Base-by-base conservation (phyloP, 768 basidiomycete genomes). In the Psilocybe subaeruginosa region DNA sequence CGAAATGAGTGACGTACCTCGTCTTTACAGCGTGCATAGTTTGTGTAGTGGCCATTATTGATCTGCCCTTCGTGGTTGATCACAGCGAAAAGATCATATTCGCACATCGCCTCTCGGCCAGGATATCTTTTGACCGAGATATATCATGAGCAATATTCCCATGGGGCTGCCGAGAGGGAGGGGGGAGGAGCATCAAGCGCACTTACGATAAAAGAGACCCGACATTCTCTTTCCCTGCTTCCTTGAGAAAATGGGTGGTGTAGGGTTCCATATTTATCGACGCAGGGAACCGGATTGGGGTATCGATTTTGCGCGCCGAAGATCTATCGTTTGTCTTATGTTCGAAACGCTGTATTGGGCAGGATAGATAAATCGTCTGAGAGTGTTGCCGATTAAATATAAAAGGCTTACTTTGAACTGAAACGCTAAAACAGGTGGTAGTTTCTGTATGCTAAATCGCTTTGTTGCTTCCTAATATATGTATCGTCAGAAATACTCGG, bases 21-120 rank as follows among this genome's bases (percentile, higher is more conserved):
- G 68, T 97, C 91, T 58, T 89, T 85, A 68, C 87, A 93, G 27
- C 93, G 84, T 14, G 91, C 89, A 72, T 84, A 95, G 71, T 90
- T 92, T 30, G 91, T 95, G 74, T 97, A 99, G 69, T 99, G 97
- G 0, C 96, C 97, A 58, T 93, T 97, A 72, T 96, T 90, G 69
- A 97, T 86, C 72, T 92, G 90, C 4, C 96, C 96, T 73, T 97
- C 94, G 72, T 98, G 95, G 66, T 92, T 95, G 61, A 99, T 90
- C 41, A 97, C 94, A 27, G 92, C 90, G 68, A 95, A 94, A 2
- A 98, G 84, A 70, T 97, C 93, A 70, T 96, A 98, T 51, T 91
- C 88, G 72, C 91, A 97, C 79, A 93, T 80, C 11, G 82, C 79
- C 29, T 87, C 82, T 0, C 91, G 86, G 5, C 85, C 86, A 3